Conservation (phyloP, 441 rosid genomes). For the Melastoma candidum region DNA sequence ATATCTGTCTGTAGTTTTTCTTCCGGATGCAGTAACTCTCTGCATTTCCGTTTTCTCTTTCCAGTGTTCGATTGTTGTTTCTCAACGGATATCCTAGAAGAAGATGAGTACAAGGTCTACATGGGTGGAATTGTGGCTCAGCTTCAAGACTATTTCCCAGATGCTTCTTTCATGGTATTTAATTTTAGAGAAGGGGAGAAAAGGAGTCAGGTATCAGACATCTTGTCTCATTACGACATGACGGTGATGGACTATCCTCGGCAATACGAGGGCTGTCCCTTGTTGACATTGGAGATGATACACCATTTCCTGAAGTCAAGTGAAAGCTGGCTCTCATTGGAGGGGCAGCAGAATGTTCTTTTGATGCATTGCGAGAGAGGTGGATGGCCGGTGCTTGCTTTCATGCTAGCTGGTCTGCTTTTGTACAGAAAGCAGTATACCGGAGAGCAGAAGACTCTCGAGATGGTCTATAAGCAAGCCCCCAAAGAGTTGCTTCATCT, state of each 20-base stretch:
- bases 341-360: slow-evolving; percentile 86
- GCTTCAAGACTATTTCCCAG: slow-evolving; percentile 88
- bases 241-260: slow-evolving; percentile 97
- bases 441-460: slow-evolving; percentile 94
- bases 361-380: slow-evolving; percentile 93
- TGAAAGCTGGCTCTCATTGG: slow-evolving; percentile 86
- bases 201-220: slow-evolving; percentile 73
- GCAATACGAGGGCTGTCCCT: slow-evolving; percentile 74
- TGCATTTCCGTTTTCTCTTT: slow-evolving; percentile 5
- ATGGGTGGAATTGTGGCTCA: slow-evolving; percentile 87
- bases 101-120: slow-evolving; percentile 85
- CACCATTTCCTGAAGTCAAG: slow-evolving; percentile 82
- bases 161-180: slow-evolving; percentile 93
- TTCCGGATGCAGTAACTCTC: not conserved
- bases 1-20: too few species aligned
- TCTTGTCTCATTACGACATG: slow-evolving; percentile 81
- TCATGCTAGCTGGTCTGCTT: slow-evolving; percentile 88
- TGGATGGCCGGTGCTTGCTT: slow-evolving; percentile 95
- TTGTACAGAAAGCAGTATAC: slow-evolving; percentile 69
- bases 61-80: slow-evolving; percentile 97
- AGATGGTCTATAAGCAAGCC: slow-evolving; percentile 94
- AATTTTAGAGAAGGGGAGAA: slow-evolving; percentile 91
- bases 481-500: slow-evolving; percentile 78
- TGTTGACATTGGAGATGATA: slow-evolving; percentile 85
- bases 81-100: slow-evolving; percentile 80